Evolutionary conservation across 177 flowering plant species (phyloP), one percentile per base, ranked within the genome.

Genomic region (Telopea speciosissima): DNA sequence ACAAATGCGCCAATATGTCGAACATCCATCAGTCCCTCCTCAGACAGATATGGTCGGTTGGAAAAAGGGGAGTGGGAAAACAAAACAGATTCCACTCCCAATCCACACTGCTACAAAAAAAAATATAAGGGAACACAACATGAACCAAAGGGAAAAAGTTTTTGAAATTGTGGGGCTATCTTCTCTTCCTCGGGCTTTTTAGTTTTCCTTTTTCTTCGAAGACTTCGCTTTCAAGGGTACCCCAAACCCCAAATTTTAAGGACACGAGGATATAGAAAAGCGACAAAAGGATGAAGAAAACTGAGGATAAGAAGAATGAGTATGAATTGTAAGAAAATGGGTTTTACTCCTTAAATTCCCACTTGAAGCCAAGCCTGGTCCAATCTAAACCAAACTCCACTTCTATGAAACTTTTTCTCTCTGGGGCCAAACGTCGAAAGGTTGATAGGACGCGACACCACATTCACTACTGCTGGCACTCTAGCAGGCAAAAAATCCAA

Each of bases 41-140:
- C n/a, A 33, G 40, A 33, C 6, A 72, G 74, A 73, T 24, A 63
- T 69, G 78, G 78, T 63, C 44, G 62, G 70, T 62, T 78, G 72
- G 8, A 33, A 33, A 33, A 33, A 5, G 40, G 40, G 40, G 8
- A 33, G 3, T 33, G 40, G 40, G 40, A 33, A 33, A 33, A 33
- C 70, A 45, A 19, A 70, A 66, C 58, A 65, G 67, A 31, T 49
- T 70, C 72, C 76, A 62, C 40, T 12, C 70, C 59, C 52, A 54
- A 42, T 65, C 70, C 59, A 63, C 77, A 73, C 74, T 65, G 71
- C 70, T 68, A 67, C 54, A 70, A 42, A 70, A 58, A 0, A 33
- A 33, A 25, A 62, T 25, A 36, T 22, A 62, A 0, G 14, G 4
- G 4, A 16, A 61, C 65, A 76, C 66, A 60, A 68, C 44, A 52